Evolutionary conservation across 176 grass and related monocot species (phyloP), one percentile per base, ranked within the genome.

Genomic region (Olyra latifolia): DNA sequence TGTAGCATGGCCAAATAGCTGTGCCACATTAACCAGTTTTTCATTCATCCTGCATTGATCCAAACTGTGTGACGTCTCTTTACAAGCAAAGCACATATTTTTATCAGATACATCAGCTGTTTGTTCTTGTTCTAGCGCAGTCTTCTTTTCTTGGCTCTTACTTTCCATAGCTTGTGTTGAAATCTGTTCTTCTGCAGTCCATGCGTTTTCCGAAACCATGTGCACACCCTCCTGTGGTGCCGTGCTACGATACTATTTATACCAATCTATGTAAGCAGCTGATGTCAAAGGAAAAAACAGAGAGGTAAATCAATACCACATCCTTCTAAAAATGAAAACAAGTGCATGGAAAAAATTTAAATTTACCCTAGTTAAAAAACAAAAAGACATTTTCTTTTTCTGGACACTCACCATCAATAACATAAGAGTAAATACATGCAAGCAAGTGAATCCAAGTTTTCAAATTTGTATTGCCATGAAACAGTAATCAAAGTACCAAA

Each of bases 1-100:
- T 82, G 85, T 87, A 55, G 66, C 69, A 83, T 83, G 80, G n/a
- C 56, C 86, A 72, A 65, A 87, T 40, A 65, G n/a, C 9, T 65
- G 79, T 38, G 73, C 10, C 1, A 15, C 39, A 72, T 38, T 12
- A 64, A 64, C 73, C 22, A 78, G 45, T 14, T 71, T 82, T 15
- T 63, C 16, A 62, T 82, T 87, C 47, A 46, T 83, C 24, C 15
- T 72, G 46, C 85, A 87, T 27, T 72, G 19, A 28, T 77, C 85
- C 79, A 87, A 63, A 53, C 10, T 72, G 57, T 78, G 85, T 10
- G 79, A 83, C 77, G 45, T 77, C 7, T 48, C 66, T 10, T 83
- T 64, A 56, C 85, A 87, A 44, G 79, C 85, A 77, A 87, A 82
- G 0, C 66, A 87, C 15, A 63, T 71, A n/a, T 15, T 82, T 75